Percentiles rank a stretch among this genome's conserved stretches.
These are phyloP conservation scores for Adenanthera pavonina DNA, from an alignment of 306 rosid genomes.

Conservation along the genomic window DNA sequence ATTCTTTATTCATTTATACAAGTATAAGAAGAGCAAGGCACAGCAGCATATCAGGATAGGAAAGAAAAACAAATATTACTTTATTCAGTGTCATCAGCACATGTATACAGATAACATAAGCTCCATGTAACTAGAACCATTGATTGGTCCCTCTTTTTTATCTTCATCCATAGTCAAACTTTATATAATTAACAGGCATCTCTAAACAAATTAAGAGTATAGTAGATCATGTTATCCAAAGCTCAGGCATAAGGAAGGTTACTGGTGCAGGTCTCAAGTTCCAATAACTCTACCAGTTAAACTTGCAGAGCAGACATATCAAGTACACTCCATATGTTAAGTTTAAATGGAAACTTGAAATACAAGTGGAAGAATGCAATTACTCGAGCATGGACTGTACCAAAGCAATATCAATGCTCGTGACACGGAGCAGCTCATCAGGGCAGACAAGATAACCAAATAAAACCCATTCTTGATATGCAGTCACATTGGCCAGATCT, in stretches of 20 bases:
- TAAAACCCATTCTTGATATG: constrained; percentile 98
- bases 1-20: background rate
- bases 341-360: constrained; percentile 33
- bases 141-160: background rate
- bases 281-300: constrained; percentile 16
- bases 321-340: constrained; percentile 20
- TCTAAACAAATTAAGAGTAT: constrained; percentile 14
- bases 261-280: constrained; percentile 12
- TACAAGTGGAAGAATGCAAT: constrained; percentile 30
- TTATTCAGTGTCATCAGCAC: too few relatives aligned
- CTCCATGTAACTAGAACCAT: too few relatives aligned
- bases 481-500: constrained; percentile 95
- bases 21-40: background rate
- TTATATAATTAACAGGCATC: constrained; percentile 1
- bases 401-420: constrained; percentile 98
- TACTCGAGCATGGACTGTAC: constrained; percentile 52
- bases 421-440: constrained; percentile 97
- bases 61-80: too few relatives aligned
- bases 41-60: background rate
- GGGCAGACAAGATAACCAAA: constrained; percentile 99
- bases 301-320: constrained; percentile 20
- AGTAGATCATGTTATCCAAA: constrained; percentile 30
- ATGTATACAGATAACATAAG: too few relatives aligned
- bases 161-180: constrained; percentile 2
- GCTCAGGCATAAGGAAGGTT: constrained; percentile 7